These are phyloP conservation scores for Macadamia integrifolia DNA, from an alignment of 164 flowering plant genomes.

Conservation along the genomic window DNA sequence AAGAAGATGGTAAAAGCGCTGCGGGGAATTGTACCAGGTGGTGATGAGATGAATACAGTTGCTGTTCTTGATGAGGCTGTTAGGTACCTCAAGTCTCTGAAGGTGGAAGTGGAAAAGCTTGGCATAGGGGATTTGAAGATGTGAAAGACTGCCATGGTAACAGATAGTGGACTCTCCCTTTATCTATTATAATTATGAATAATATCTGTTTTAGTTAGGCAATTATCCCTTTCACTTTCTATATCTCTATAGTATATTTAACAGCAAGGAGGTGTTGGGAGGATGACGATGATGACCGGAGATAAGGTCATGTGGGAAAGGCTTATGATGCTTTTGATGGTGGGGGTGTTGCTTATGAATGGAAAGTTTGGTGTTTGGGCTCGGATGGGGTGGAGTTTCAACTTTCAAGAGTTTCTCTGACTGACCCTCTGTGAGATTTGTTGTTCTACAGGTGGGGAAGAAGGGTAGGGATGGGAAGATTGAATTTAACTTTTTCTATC, in stretches of 20 bases:
- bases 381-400: neutral
- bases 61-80: constrained; percentile 78
- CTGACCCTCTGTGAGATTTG: neutral
- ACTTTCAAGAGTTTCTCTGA: neutral
- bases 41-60: constrained; percentile 52
- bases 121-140: constrained; percentile 30
- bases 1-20: constrained; percentile 60
- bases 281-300: neutral
- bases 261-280: neutral
- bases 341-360: neutral
- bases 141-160: constrained; percentile 1
- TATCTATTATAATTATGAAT: neutral
- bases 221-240: neutral
- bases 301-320: neutral
- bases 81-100: constrained; percentile 68
- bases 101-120: constrained; percentile 58
- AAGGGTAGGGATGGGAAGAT: neutral
- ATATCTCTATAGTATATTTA: neutral
- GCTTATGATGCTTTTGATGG: constrained; percentile 1
- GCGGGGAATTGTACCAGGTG: constrained; percentile 69
- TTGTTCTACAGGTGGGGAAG: neutral
- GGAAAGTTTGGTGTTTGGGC: neutral
- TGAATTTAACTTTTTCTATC: too few species aligned
- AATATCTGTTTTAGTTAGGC: neutral
- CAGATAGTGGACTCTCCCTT: neutral